Conservation (phyloP, 2,329 filamentous ascomycete species). For the Juglanconis juglandina region DNA sequence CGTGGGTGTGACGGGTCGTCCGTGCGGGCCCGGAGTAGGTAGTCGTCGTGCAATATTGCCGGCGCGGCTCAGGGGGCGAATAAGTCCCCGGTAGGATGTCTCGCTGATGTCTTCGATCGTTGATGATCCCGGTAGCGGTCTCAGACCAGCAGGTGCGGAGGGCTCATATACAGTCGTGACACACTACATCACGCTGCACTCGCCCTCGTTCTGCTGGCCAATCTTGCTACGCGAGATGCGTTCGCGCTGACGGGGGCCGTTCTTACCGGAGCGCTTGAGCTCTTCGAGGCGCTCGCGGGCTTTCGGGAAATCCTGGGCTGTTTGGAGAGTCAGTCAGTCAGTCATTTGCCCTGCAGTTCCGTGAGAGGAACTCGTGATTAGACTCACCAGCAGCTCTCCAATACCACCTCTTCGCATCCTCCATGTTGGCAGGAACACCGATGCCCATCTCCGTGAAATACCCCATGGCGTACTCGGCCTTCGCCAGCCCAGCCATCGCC, state of each 20-base stretch:
- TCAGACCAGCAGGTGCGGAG: not conserved
- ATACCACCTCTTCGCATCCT: conserved; percentile 98
- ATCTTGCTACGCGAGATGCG: conserved; percentile 78
- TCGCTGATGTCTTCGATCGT: not conserved
- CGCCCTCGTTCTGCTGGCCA: conserved; percentile 80
- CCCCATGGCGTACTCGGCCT: conserved; percentile 97
- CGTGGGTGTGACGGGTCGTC: conserved; percentile 7
- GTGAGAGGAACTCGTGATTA: conserved; percentile 2
- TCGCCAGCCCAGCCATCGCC: conserved; percentile 79
- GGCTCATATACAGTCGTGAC: conserved; percentile 11
- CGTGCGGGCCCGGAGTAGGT: conserved; percentile 1
- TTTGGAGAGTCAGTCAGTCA: conserved; percentile 25
- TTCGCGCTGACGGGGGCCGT: conserved; percentile 69
- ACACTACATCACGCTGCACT: conserved; percentile 75
- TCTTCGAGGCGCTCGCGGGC: conserved; percentile 91
- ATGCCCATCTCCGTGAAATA: conserved; percentile 97
- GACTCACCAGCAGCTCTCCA: conserved; percentile 91
- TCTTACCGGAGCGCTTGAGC: conserved; percentile 75
- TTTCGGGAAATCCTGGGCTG: conserved; percentile 92
- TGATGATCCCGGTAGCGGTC: not conserved
- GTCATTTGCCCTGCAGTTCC: not conserved
- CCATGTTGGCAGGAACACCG: conserved; percentile 77
- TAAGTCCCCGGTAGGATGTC: conserved; percentile 8
- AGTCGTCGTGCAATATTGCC: not conserved
- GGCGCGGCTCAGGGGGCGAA: not conserved